Evolutionary conservation across 805 yeast species (phyloP).

Genomic region (Pichia thaimueangensis): DNA sequence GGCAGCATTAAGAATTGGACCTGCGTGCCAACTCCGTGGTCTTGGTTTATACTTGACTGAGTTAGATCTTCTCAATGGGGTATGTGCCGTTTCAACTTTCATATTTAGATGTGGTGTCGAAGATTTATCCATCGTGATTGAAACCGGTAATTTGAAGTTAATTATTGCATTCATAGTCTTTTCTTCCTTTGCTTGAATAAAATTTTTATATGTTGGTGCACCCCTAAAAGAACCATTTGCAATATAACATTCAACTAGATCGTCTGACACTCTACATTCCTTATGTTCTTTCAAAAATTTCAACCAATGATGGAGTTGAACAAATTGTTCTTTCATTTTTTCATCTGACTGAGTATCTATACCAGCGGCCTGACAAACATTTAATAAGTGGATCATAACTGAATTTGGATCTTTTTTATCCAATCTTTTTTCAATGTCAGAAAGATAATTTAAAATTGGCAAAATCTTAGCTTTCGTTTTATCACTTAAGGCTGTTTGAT

Average conservation of each 20-base stretch:
- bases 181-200: not conserved
- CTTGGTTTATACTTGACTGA: slow-evolving; percentile 6
- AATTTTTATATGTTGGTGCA: not conserved
- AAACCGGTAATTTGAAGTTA: slow-evolving; percentile 4
- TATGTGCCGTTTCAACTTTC: not conserved
- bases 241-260: slow-evolving; percentile 7
- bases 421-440: not conserved
- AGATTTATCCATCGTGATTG: not conserved
- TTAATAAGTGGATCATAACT: slow-evolving; percentile 6
- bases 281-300: slow-evolving; percentile 1
- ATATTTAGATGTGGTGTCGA: not conserved
- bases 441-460: slow-evolving; percentile 5
- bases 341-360: not conserved
- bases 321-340: slow-evolving; percentile 3
- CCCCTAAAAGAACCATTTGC: not conserved
- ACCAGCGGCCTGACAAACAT: slow-evolving; percentile 1
- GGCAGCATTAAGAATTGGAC: slow-evolving; percentile 6
- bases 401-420: slow-evolving; percentile 7
- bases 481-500: slow-evolving; percentile 6
- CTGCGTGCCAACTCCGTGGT: slow-evolving; percentile 12
- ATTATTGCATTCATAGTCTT: not conserved
- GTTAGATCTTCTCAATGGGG: slow-evolving; percentile 1
- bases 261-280: not conserved
- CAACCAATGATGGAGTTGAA: slow-evolving; percentile 2
- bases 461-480: not conserved